These are phyloP conservation scores for Ligustrum vulgare DNA, from an alignment of 257 asterid genomes.

Conservation along the genomic window DNA sequence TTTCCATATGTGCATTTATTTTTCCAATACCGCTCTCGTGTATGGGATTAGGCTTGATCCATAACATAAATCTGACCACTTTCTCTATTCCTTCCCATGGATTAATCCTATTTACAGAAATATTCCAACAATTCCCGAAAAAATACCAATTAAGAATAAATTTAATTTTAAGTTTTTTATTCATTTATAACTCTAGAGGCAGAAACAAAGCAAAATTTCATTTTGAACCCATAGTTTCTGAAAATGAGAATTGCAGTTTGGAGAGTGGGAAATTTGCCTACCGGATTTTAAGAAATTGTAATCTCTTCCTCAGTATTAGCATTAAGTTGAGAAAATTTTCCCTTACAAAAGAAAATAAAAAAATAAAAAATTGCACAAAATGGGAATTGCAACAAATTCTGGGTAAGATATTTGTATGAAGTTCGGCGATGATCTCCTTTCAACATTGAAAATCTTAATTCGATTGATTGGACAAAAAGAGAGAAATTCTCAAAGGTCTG, in stretches of 20 bases:
- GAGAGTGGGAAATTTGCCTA: not conserved
- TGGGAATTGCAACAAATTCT: too few species aligned
- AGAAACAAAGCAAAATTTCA: not conserved
- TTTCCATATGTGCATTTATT: not conserved
- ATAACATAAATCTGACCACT: not conserved
- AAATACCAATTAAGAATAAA: not conserved
- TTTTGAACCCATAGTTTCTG: not conserved
- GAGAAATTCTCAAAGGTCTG: too few species aligned
- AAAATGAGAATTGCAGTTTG: not conserved
- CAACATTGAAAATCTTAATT: too few species aligned
- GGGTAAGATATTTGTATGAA: too few species aligned
- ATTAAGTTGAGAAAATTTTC: not conserved
- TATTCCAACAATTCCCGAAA: not conserved
- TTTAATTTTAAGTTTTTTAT: not conserved
- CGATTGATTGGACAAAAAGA: too few species aligned
- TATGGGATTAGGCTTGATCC: not conserved
- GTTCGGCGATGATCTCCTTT: too few species aligned
- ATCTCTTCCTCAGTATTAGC: not conserved
- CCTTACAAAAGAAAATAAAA: not conserved
- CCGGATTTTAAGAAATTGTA: not conserved
- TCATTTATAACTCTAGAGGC: not conserved
- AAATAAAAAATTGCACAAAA: too few species aligned
- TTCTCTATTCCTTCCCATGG: not conserved
- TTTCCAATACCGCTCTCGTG: not conserved
- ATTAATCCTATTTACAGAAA: not conserved